Evolutionary conservation across 2,329 filamentous ascomycete species (phyloP), one percentile per base, ranked within the genome.

Genomic region (Alternaria sp.): DNA sequence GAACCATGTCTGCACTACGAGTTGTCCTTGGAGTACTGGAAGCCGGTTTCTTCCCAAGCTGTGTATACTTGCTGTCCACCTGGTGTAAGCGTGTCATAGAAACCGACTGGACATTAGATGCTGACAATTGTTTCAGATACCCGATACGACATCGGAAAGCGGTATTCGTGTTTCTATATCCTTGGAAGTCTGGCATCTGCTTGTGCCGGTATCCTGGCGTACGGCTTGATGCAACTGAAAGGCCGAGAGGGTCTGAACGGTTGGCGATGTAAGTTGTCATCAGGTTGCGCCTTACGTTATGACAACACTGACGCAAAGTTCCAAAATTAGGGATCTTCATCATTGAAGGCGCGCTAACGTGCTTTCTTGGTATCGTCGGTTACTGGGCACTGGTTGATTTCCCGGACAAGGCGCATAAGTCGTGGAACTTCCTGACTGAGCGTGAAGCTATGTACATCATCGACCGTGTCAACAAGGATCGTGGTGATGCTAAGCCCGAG

Each of bases 101-200:
- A 2, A 14, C n/a, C 16, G 11, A 14, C 11, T 7, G 14, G 10
- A 18, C 20, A 5, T 4, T 10, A 20, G 7, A 28, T 18, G 34
- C 45, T 62, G 50, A 64, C 11, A n/a, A 3, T 12, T 18, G n/a
- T 5, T 34, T n/a, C 28, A 65, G 63, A 83, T 57, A 75, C 78
- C 9, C 75, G 81, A 83, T 90, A 87, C 67, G 89, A 92, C 77
- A 83, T 92, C 18, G 89, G 90, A 52, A 90, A 89, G 74, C 83
- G 90, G 51, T 91, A 90, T 71, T 87, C 88, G 0, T 75, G 85
- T 25, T 92, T 92, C 70, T 92, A 91, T 73, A 83, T 92, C 16
- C 82, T 92, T 5, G 89, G 90, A 38, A 89, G 85, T 63, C 81
- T 90, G 6, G 88, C 90, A 0, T 85, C 87, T 0, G 90, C 87